phyloP scores from a whole-genome alignment of 2,329 filamentous ascomycete species.

The Dissoconium aciculare region DNA sequence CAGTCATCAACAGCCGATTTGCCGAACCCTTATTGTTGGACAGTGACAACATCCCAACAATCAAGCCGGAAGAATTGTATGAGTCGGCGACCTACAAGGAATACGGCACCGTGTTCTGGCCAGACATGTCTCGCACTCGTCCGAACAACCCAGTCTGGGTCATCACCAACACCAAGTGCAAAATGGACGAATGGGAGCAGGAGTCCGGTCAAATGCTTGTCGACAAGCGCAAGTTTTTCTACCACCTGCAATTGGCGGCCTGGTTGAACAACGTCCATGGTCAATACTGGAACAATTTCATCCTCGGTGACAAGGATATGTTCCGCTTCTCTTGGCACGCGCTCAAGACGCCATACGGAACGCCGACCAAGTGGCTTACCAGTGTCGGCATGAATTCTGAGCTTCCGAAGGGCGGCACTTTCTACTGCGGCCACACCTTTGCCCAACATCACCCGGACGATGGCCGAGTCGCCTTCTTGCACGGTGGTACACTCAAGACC shows the following conservation, averaged over 20 bases:
- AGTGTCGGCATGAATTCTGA: constrained; percentile 14
- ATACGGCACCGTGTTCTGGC: constrained; percentile 25
- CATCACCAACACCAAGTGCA: constrained; percentile 22
- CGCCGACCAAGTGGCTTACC: constrained; percentile 17
- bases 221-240: constrained; percentile 23
- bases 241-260: constrained; percentile 23
- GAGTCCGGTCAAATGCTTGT: constrained; percentile 25
- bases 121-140: constrained; percentile 21
- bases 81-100: constrained; percentile 17
- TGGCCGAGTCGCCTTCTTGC: constrained; percentile 18
- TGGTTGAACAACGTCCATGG: constrained; percentile 19
- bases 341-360: constrained; percentile 18
- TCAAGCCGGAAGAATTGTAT: constrained; percentile 19
- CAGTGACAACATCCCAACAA: constrained; percentile 24
- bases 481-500: constrained; percentile 21
- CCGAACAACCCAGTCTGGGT: constrained; percentile 17
- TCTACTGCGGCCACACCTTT: constrained; percentile 22
- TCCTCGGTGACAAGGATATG: constrained; percentile 25
- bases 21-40: constrained; percentile 24
- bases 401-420: constrained; percentile 5
- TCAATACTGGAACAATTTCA: constrained; percentile 15
- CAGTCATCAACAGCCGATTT: constrained; percentile 25
- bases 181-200: constrained; percentile 22
- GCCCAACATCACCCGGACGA: constrained; percentile 21
- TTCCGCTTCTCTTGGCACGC: constrained; percentile 23